Base-by-base conservation (phyloP, 2,329 filamentous ascomycete genomes). In the Beauveria australis region DNA sequence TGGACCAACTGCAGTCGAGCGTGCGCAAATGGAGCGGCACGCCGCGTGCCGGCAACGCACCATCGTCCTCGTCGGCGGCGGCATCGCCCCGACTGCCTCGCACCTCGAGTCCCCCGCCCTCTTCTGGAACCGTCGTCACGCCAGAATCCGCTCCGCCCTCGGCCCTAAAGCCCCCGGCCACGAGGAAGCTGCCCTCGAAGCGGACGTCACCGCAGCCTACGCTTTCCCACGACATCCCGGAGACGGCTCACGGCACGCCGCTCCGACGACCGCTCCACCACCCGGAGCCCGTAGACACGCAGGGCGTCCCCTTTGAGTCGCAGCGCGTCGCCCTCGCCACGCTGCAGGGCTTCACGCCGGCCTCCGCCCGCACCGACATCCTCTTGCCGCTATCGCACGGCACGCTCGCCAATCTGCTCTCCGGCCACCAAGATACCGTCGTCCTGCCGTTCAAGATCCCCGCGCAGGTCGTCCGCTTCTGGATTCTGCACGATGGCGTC, bases 371-470 rank as follows among this genome's bases (percentile, higher is more conserved):
- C 33, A 81, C 81, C 2, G 82, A 85, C 64, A 74, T 84, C 8
- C 75, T 85, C 58, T 74, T 86, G 58, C 78, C 79, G 16, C 73
- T 84, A 3, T 71, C 78, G 41, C 71, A 76, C 0, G 67, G 78
- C 8, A 75, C 78, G 2, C 75, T 85, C n/a, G 67, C 72, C 7
- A 69, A 76, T 14, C 81, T 88, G 40, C 65, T 79, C 10, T 69
- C 75, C 10, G 79, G 83, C 1, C 73, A 70, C 3, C 80, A 81
- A 59, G 75, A 83, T 59, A 78, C 86, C 66, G 76, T 87, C 57
- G 81, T 82, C 62, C 76, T 84, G 48, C 71, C 74, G 18, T 86
- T 82, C 72, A 78, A 76, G 53, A 78, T 88, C 24, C 82, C 83
- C 1, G 67, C 73, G 3, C 75, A 78, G 18, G 81, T 86, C 5